These are phyloP conservation scores for Sherardia arvensis DNA, from an alignment of 257 asterid species.

Conservation along the genomic window DNA sequence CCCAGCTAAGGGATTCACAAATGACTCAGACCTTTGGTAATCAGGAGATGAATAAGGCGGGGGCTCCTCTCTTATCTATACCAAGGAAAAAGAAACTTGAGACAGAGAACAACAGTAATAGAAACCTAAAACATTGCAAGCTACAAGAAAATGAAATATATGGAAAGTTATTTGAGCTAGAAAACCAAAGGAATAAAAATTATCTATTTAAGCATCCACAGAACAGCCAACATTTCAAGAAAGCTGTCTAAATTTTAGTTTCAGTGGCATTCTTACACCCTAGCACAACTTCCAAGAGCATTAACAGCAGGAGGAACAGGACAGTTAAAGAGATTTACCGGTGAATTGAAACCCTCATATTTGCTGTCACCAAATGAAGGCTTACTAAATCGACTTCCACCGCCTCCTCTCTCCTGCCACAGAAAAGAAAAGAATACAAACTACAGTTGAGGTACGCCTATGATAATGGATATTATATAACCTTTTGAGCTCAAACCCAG, in stretches of 20 bases:
- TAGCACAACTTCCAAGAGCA: not conserved
- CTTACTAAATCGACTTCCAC: slow-evolving; percentile 55
- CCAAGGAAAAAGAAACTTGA: slow-evolving; percentile 16
- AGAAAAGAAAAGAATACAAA: slow-evolving; percentile 3
- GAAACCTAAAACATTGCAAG: not conserved
- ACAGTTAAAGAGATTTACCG: slow-evolving; percentile 38
- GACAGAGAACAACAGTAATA: not conserved
- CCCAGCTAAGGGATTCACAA: slow-evolving; percentile 91
- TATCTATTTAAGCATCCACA: not conserved
- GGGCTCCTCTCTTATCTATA: slow-evolving; percentile 91
- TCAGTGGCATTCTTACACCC: not conserved
- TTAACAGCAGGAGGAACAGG: not conserved
- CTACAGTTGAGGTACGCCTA: not conserved
- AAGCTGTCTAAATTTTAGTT: not conserved
- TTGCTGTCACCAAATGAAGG: slow-evolving; percentile 26
- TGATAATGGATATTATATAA: not conserved
- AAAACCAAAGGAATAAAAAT: not conserved
- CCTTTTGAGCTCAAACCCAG: not conserved
- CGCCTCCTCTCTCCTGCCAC: slow-evolving; percentile 54
- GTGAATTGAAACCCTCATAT: slow-evolving; percentile 61
- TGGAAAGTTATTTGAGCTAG: not conserved
- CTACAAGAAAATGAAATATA: not conserved
- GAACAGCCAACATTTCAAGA: not conserved
- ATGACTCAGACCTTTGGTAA: slow-evolving; percentile 65
- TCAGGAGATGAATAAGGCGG: slow-evolving; percentile 98